Evolutionary conservation across 306 rosid species (phyloP), one percentile per base, ranked within the genome.

Genomic region (Cyamopsis tetragonoloba): DNA sequence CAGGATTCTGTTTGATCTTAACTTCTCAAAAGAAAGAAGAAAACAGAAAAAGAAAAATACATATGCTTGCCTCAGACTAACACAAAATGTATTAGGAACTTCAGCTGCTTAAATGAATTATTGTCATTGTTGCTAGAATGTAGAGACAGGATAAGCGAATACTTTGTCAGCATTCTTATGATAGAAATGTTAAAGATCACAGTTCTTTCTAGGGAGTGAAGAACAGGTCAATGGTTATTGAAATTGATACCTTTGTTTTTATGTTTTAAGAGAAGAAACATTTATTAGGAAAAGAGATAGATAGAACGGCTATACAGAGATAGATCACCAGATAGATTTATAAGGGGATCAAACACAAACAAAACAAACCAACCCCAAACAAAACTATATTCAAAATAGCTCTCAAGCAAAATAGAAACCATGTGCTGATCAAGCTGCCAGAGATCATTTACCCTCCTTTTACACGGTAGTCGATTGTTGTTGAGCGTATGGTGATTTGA

Each of bases 11-110:
- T 26, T 19, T 30, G 22, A 15, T 35, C 56, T 46, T 47, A 19
- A 34, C 37, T 48, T 49, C 43, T 38, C n/a, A 24, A 47, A 59
- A 60, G 51, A 71, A 58, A 69, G 44, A 37, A 49, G 22, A 68
- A n/a, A 62, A 62, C 27, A 26, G 27, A 26, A 55, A 41, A 14
- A 20, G 43, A 46, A 14, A 68, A 60, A 34, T 18, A 38, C 31
- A 49, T 11, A 24, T 60, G 37, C 69, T 61, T 43, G 31, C 22
- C 60, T 12, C 58, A 0, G 39, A 63, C 32, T 9, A 56, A n/a
- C 23, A 19, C 60, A 15, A 35, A 51, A 27, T 41, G 15, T 10
- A 8, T 37, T 35, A 14, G 62, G 61, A 47, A 71, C 31, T n/a
- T n/a, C n/a, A n/a, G n/a, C n/a, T 59, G 7, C 15, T 20, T 23